Evolutionary conservation across 2,329 filamentous ascomycete genomes (phyloP), one percentile per base, ranked within the genome.

Genomic region (Lecanicillium sp.): DNA sequence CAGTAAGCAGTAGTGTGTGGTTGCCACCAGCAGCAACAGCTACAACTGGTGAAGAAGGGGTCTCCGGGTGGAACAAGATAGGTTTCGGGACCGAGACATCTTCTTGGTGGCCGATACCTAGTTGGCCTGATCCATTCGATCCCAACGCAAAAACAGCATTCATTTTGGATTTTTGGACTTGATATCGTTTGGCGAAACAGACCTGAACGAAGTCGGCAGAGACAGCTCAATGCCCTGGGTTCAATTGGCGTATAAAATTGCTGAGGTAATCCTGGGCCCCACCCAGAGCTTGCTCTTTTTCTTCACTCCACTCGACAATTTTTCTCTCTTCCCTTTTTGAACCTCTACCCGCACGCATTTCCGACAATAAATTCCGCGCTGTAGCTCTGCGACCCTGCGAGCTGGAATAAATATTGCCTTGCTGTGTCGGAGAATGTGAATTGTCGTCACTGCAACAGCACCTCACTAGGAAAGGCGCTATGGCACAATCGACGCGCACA

Each of bases 101-200:
- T 54, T 85, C 77, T 44, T 66, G 70, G 56, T 87, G 83, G 15
- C 76, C 76, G 42, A 87, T 72, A 29, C 80, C 83, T 9, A 89
- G 68, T 54, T 89, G 84, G 25, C 82, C 81, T 2, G 79, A 85
- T 32, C 83, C 80, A 51, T 89, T 89, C 4, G 85, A 89, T 22
- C 84, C 84, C 33, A 88, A 68, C 3, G 83, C 73, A 50, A 80
- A 85, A 14, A 85, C 55, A 2, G 62, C 59, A n/a, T 66, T 57
- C 70, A 78, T 73, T 33, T 16, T 43, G 22, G 11, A 25, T n/a
- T n/a, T n/a, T n/a, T n/a, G n/a, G n/a, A n/a, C n/a, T n/a, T n/a
- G n/a, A n/a, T n/a, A n/a, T n/a, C n/a, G n/a, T n/a, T n/a, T n/a
- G n/a, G n/a, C n/a, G n/a, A n/a, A n/a, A n/a, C n/a, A n/a, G n/a